Evolutionary conservation across 805 yeast genomes (phyloP).

Genomic region (Wickerhamomyces chaumierensis): DNA sequence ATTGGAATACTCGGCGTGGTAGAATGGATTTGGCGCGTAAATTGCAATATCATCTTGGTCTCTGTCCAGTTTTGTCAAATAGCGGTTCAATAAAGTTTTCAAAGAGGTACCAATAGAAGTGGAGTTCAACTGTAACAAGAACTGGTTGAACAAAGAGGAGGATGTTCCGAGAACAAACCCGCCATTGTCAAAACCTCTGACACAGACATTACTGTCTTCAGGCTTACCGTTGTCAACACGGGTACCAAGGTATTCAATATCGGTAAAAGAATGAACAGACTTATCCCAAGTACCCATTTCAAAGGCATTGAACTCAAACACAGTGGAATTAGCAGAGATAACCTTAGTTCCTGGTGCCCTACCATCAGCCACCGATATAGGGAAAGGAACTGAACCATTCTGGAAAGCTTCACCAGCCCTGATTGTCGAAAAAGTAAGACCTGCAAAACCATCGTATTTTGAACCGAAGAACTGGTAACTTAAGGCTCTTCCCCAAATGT

Average conservation of each 20-base stretch:
- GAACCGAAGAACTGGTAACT: constrained; percentile 64
- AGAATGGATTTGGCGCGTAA: constrained; percentile 64
- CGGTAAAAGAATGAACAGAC: constrained; percentile 49
- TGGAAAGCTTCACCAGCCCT: constrained; percentile 49
- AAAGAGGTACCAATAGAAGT: constrained; percentile 37
- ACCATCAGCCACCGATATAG: constrained; percentile 53
- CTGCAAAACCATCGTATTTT: constrained; percentile 50
- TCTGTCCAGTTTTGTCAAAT: constrained; percentile 33
- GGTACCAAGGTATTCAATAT: constrained; percentile 62
- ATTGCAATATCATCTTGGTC: constrained; percentile 56
- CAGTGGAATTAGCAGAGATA: constrained; percentile 56
- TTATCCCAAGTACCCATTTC: constrained; percentile 91
- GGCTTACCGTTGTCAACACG: constrained; percentile 50
- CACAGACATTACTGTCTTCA: constrained; percentile 31
- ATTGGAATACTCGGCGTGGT: constrained; percentile 27
- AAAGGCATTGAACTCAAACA: constrained; percentile 49
- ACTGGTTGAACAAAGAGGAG: constrained; percentile 66
- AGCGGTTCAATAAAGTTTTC: constrained; percentile 28
- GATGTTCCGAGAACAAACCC: constrained; percentile 81
- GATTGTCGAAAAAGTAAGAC: constrained; percentile 44
- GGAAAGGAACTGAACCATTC: constrained; percentile 60
- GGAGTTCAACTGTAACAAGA: constrained; percentile 44
- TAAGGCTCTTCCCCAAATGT: constrained; percentile 69
- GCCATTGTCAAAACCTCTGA: constrained; percentile 65
- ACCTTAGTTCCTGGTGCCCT: constrained; percentile 47